phyloP scores from a whole-genome alignment of 2,329 filamentous ascomycete genomes.

The Dothistroma pini region DNA sequence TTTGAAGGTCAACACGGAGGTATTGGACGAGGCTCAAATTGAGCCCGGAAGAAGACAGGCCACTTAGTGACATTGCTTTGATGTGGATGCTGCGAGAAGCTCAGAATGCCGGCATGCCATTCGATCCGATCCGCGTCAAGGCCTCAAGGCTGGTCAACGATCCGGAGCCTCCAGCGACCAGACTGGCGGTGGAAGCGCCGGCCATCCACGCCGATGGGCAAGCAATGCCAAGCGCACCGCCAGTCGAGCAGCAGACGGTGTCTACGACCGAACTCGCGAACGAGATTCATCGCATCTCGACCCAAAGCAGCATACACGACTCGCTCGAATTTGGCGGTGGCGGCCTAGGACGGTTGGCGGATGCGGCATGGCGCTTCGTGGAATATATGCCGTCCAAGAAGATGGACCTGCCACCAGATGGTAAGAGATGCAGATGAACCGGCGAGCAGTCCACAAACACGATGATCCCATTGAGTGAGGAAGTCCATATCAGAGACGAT shows the following conservation, averaged over 20 bases:
- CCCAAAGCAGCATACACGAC: constrained; percentile 11
- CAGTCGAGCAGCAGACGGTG: not conserved
- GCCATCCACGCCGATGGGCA: constrained; percentile 9
- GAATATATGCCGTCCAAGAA: constrained; percentile 33
- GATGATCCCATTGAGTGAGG: not conserved
- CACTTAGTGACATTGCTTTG: constrained; percentile 15
- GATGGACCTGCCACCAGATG: constrained; percentile 71
- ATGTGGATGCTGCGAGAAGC: constrained; percentile 60
- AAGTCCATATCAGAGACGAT: constrained; percentile 1
- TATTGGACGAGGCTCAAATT: constrained; percentile 13
- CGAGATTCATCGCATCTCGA: constrained; percentile 10
- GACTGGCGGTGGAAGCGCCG: constrained; percentile 4
- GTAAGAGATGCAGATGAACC: constrained; percentile 43
- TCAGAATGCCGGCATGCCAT: constrained; percentile 62
- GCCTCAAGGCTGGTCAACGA: constrained; percentile 14
- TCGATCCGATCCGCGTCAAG: constrained; percentile 60
- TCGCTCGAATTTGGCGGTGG: constrained; percentile 12
- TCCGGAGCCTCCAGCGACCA: not conserved
- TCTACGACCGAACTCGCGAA: not conserved
- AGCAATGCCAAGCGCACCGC: not conserved
- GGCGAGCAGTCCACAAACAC: constrained; percentile 47
- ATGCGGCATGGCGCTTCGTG: constrained; percentile 10
- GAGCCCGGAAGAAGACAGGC: constrained; percentile 10
- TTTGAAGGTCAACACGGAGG: constrained; percentile 62
- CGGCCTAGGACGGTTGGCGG: constrained; percentile 9